These are phyloP conservation scores for Aspergillus fumigatiaffinis DNA, from an alignment of 2,329 filamentous ascomycete species.

Conservation along the genomic window DNA sequence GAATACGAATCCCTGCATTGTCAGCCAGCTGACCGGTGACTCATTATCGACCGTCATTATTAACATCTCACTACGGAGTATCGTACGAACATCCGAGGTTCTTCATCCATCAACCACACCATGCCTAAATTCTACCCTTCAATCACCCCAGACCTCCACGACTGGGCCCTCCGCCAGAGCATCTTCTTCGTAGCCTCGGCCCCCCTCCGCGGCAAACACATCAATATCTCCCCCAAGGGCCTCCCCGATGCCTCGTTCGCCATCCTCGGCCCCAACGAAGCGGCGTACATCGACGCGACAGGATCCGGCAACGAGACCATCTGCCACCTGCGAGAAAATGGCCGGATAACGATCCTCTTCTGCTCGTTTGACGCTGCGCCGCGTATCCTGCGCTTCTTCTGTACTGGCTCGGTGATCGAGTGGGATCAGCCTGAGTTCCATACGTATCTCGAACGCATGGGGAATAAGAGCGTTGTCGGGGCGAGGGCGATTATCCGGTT, in stretches of 20 bases:
- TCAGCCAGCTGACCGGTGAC: neutral
- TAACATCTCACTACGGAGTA: too few species aligned
- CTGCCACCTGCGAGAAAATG: constrained; percentile 71
- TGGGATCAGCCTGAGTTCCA: constrained; percentile 52
- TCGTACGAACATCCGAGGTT: neutral
- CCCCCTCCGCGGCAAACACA: constrained; percentile 61
- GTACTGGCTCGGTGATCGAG: constrained; percentile 57
- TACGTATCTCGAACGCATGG: constrained; percentile 44
- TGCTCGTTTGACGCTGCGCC: constrained; percentile 59
- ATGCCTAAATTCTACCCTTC: constrained; percentile 60
- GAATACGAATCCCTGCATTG: neutral
- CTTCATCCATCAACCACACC: neutral
- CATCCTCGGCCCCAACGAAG: constrained; percentile 55
- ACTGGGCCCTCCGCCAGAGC: constrained; percentile 64
- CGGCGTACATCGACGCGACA: constrained; percentile 69
- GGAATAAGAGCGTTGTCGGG: constrained; percentile 42
- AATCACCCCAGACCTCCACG: constrained; percentile 53
- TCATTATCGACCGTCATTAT: neutral
- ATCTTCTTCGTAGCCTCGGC: constrained; percentile 75
- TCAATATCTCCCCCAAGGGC: constrained; percentile 76
- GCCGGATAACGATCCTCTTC: constrained; percentile 70
- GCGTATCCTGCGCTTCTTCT: constrained; percentile 63
- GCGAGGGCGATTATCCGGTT: constrained; percentile 59
- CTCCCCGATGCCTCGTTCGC: constrained; percentile 60
- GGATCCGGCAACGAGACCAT: constrained; percentile 75